phyloP scores from a whole-genome alignment of 2,329 filamentous ascomycete genomes.

The Orbilia quercus region DNA sequence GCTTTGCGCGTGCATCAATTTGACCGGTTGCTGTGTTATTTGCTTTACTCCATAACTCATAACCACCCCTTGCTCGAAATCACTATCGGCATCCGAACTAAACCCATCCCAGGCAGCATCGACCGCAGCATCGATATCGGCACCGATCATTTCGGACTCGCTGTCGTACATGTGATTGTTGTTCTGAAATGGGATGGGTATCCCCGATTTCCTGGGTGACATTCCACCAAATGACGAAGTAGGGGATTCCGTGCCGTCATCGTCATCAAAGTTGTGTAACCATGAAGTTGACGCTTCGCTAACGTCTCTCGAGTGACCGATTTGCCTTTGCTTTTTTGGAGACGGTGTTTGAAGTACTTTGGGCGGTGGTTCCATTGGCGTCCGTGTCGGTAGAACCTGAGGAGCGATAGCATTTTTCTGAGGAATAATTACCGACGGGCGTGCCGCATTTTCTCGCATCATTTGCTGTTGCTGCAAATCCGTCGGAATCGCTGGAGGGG shows the following conservation, averaged over 20 bases:
- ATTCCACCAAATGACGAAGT: conserved; percentile 73
- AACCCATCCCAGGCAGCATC: conserved; percentile 95
- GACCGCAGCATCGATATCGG: conserved; percentile 91
- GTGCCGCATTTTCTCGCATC: conserved; percentile 36
- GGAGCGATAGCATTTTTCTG: conserved; percentile 14
- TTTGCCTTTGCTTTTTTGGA: conserved; percentile 48
- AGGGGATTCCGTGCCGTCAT: conserved; percentile 81
- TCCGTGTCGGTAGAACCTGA: conserved; percentile 19
- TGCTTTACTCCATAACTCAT: conserved; percentile 57
- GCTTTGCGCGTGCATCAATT: conserved; percentile 53
- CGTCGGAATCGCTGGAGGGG: conserved; percentile 47
- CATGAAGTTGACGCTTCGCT: conserved; percentile 88
- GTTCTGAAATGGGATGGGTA: conserved; percentile 46
- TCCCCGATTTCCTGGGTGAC: conserved; percentile 57
- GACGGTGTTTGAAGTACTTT: conserved; percentile 48
- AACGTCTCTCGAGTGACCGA: conserved; percentile 59
- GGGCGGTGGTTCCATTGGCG: conserved; percentile 40
- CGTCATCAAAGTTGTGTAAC: conserved; percentile 95
- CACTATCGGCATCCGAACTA: conserved; percentile 62
- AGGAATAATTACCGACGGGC: conserved; percentile 39
- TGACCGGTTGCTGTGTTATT: conserved; percentile 42
- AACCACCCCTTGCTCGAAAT: conserved; percentile 66
- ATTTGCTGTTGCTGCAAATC: conserved; percentile 4
- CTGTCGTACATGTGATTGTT: conserved; percentile 56
- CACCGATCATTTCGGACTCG: conserved; percentile 68